These are phyloP conservation scores for Lactarius evosmus DNA, from an alignment of 768 basidiomycete species.

Conservation along the genomic window DNA sequence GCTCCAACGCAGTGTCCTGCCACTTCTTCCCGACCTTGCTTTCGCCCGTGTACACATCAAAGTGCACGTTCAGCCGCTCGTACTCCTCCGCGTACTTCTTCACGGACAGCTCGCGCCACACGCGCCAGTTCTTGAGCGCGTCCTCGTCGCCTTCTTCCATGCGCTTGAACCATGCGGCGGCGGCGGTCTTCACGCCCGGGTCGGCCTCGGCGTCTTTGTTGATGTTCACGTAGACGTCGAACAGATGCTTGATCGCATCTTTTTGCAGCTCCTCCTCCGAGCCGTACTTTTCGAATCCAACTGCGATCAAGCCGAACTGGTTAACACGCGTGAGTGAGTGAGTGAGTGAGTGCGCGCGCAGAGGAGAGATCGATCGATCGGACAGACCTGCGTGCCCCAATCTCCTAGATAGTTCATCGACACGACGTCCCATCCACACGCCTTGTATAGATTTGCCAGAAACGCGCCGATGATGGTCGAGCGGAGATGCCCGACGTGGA, in stretches of 20 bases:
- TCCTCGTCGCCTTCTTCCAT: conserved; percentile 92
- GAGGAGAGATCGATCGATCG: not conserved
- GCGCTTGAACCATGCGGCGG: conserved; percentile 85
- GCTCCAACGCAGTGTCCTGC: conserved; percentile 68
- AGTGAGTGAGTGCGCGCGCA: not conserved
- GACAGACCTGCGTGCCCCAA: conserved; percentile 92
- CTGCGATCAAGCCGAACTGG: conserved; percentile 83
- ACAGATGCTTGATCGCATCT: conserved; percentile 93
- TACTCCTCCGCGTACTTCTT: conserved; percentile 88
- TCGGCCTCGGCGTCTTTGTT: conserved; percentile 79
- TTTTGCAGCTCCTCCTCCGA: conserved; percentile 75
- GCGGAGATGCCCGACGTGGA: conserved; percentile 95
- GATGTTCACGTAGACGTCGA: conserved; percentile 92
- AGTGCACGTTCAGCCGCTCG: conserved; percentile 81
- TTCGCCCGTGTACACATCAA: conserved; percentile 92
- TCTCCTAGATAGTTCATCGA: conserved; percentile 95
- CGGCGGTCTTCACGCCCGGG: conserved; percentile 67
- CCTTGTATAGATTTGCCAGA: conserved; percentile 83
- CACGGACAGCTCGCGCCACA: conserved; percentile 90
- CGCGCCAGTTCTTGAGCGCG: conserved; percentile 83
- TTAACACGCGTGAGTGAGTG: not conserved
- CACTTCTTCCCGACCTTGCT: conserved; percentile 70
- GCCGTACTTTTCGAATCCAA: conserved; percentile 91
- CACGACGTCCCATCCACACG: conserved; percentile 90
- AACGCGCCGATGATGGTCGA: conserved; percentile 99